Conservation (phyloP, 192 early-diverging fungal genomes). For the Rhizoclosmatium globosum region DNA sequence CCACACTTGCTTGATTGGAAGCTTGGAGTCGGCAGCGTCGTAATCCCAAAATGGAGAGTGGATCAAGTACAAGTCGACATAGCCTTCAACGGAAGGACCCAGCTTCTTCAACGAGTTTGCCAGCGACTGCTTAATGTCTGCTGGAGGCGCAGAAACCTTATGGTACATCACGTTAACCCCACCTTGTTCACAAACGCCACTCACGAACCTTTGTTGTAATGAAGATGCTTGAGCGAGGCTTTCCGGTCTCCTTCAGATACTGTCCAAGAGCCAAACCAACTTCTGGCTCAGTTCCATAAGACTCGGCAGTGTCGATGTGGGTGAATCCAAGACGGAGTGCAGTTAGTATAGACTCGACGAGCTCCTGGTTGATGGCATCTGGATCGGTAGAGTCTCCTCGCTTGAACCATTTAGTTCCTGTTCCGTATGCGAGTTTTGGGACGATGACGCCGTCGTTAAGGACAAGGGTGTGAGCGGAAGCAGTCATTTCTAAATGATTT, state of each 20-base stretch:
- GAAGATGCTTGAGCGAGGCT: conserved; percentile 64
- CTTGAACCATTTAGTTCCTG: conserved; percentile 42
- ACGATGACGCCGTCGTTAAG: conserved; percentile 15
- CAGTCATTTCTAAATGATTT: no score
- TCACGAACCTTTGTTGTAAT: conserved; percentile 46
- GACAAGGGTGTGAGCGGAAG: neutral
- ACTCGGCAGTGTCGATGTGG: conserved; percentile 65
- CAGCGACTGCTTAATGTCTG: conserved; percentile 1
- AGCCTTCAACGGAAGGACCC: conserved; percentile 60
- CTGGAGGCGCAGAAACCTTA: conserved; percentile 21
- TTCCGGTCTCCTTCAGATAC: conserved; percentile 36
- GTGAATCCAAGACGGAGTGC: conserved; percentile 46
- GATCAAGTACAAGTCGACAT: conserved; percentile 84
- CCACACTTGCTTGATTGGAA: conserved; percentile 72
- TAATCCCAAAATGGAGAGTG: conserved; percentile 73
- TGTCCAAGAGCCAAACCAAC: conserved; percentile 46
- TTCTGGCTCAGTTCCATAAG: conserved; percentile 72
- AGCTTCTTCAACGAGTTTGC: conserved; percentile 64
- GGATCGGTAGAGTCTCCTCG: neutral
- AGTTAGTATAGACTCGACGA: conserved; percentile 30
- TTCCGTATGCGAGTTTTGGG: conserved; percentile 44
- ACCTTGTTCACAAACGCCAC: neutral
- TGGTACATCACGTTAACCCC: neutral
- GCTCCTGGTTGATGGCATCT: conserved; percentile 25
- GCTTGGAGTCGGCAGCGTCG: neutral